Evolutionary conservation across 208 protist species (phyloP), one percentile per base, ranked within the genome.

Genomic region (Trypanosoma rangeli): DNA sequence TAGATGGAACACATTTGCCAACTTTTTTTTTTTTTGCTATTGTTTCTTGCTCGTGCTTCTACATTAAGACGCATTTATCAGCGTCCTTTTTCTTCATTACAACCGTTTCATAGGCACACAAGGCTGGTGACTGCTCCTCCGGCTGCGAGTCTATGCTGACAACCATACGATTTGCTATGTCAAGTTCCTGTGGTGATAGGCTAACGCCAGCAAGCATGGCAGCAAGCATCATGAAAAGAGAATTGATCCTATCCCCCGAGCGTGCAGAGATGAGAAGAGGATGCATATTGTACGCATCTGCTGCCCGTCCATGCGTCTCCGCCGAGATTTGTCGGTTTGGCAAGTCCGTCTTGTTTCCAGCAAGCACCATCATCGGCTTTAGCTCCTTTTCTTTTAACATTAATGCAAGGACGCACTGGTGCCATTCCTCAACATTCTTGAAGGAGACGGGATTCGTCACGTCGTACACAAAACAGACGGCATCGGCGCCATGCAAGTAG

Each of bases 261-360:
- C 94, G 92, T 5, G 97, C 95, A 5, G 92, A 97, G 50, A 99
- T 81, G 46, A 88, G 68, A 66, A 87, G 95, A 59, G 83, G 79
- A 0, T 70, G 57, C 68, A 78, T 67, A 5, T 64, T 1, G 28
- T 67, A 61, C 63, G 89, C 84, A 20, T 63, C 67, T 67, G 94
- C 83, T 20, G 85, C 61, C 42, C 70, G 68, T n/a, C 65, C 56
- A 71, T 98, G 95, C 28, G 84, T 82, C 31, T 71, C 76, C 4
- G 64, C 37, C 53, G 90, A 84, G 5, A 98, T 89, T 35, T 88
- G 79, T 18, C 89, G 69, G 74, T 98, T 88, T 0, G 70, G 82
- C n/a, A 98, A 79, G 76, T 98, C 97, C 0, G 80, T 82, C 54
- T 98, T 98, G 71, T 97, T 98, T 26, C 90, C 96, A 31, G 97